Percentiles rank a stretch among this genome's conserved stretches.
Evolutionary conservation across 768 basidiomycete species (phyloP).

Genomic region (Termitomyces sp.): DNA sequence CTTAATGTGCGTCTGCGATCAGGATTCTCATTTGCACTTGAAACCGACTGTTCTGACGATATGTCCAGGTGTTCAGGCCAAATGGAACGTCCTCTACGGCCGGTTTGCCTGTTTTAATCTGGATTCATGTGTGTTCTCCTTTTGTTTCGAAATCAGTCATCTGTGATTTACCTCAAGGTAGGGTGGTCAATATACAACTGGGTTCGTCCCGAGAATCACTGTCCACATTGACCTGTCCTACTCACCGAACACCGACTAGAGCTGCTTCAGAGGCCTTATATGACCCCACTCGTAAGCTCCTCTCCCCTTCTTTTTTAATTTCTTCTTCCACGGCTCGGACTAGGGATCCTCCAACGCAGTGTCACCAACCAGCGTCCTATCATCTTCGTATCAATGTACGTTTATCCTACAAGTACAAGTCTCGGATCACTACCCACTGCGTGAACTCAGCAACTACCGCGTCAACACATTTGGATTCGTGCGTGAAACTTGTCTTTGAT

Average conservation of each 20-base stretch:
- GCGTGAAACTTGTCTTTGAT: conserved; percentile 11
- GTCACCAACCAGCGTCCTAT: conserved; percentile 42
- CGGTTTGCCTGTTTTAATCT: conserved; percentile 31
- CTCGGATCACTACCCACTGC: not conserved
- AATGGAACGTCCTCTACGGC: conserved; percentile 18
- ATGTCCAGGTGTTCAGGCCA: conserved; percentile 31
- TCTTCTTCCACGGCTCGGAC: not conserved
- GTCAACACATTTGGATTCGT: conserved; percentile 57
- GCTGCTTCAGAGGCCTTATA: conserved; percentile 31
- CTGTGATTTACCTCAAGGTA: conserved; percentile 12
- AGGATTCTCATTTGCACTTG: not conserved
- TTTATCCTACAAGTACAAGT: not conserved
- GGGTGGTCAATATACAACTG: conserved; percentile 45
- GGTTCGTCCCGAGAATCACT: conserved; percentile 20
- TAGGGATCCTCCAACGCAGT: conserved; percentile 45
- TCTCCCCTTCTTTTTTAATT: not conserved
- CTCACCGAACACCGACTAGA: conserved; percentile 23
- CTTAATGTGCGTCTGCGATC: conserved; percentile 34
- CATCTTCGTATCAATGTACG: conserved; percentile 47
- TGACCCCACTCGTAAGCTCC: conserved; percentile 41
- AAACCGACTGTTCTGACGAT: not conserved
- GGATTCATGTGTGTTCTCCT: conserved; percentile 28
- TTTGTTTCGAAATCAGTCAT: not conserved
- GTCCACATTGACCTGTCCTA: not conserved
- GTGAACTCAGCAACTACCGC: conserved; percentile 42